These are phyloP conservation scores for Taiwanofungus camphoratus DNA, from an alignment of 1,284 basidiomycete species.

Conservation along the genomic window DNA sequence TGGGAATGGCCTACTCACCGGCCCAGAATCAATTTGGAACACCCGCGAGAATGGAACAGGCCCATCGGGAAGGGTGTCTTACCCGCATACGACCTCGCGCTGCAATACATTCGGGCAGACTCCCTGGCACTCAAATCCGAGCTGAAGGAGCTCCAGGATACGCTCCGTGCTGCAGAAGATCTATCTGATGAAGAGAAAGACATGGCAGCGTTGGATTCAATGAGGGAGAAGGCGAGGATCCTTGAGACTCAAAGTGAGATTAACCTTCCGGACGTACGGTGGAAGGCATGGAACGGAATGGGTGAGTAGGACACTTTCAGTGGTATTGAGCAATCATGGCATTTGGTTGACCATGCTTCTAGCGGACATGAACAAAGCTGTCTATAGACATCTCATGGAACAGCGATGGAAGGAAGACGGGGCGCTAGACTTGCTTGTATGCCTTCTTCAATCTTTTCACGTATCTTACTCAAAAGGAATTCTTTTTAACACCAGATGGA, in stretches of 20 bases:
- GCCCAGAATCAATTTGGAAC: conserved; percentile 43
- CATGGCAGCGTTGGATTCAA: conserved; percentile 35
- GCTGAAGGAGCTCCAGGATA: conserved; percentile 34
- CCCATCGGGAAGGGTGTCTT: conserved; percentile 63
- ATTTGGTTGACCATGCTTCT: conserved; percentile 6
- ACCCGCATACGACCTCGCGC: conserved; percentile 80
- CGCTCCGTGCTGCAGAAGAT: conserved; percentile 22
- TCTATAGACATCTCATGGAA: conserved; percentile 80
- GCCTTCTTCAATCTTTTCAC: conserved; percentile 23
- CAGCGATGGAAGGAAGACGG: conserved; percentile 84
- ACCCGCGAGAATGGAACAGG: conserved; percentile 59
- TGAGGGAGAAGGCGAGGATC: conserved; percentile 33
- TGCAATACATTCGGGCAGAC: conserved; percentile 58
- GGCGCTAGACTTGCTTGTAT: conserved; percentile 74
- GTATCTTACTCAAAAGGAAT: background rate
- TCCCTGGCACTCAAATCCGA: conserved; percentile 40
- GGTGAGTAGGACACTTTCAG: conserved; percentile 39
- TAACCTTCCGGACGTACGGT: conserved; percentile 75
- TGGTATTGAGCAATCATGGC: background rate
- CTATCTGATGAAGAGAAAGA: conserved; percentile 19
- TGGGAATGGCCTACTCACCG: conserved; percentile 26
- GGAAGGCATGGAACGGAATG: conserved; percentile 72
- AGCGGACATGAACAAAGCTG: conserved; percentile 62
- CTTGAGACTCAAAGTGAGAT: conserved; percentile 50
- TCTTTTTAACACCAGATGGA: conserved; percentile 63